Evolutionary conservation across 2,329 filamentous ascomycete species (phyloP), one percentile per base, ranked within the genome.

Genomic region (Beauveria australis): DNA sequence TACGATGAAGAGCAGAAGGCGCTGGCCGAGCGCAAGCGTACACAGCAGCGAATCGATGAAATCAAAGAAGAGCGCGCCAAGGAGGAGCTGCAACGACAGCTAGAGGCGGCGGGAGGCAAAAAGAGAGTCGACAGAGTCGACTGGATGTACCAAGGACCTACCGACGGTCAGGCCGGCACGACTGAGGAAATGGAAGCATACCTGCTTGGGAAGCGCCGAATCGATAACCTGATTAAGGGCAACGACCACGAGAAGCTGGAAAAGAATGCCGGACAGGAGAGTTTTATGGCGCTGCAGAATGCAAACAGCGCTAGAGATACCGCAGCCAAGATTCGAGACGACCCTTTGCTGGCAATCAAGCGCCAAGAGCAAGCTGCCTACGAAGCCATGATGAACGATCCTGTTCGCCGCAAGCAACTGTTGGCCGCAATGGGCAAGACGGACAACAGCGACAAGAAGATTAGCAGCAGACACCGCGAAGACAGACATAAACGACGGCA

Each of bases 141-240:
- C 69, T 99, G 94, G 91, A 97, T 99, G 91, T 99, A 99, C 75
- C 86, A 89, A 67, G 93, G 93, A 1, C 92, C 94, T 8, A 89
- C 88, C 54, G 80, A 84, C 68, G 90, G 91, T 41, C 87, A 89
- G 69, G 79, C 80, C n/a, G 89, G 88, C 33, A 90, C 85, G 44
- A 84, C 83, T 5, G 93, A 97, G 73, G 94, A 97, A 75, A 92
- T 91, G 76, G 94, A 99, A 71, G 91, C 89, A 4, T 99, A 96
- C 72, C 76, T 99, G 1, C 80, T 99, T 16, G 94, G 94, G 57
- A 97, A 97, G 79, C 83, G 94, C 62, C 84, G 92, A 62, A 93
- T 99, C 71, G 93, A 97, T 77, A 86, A 87, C 14, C 72, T 85
- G 40, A 80, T 99, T 59, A 84, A 94, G 72, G 90, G 89, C 53